These are phyloP conservation scores for Tephrocybe sp. DNA, from an alignment of 768 basidiomycete species.

Conservation along the genomic window DNA sequence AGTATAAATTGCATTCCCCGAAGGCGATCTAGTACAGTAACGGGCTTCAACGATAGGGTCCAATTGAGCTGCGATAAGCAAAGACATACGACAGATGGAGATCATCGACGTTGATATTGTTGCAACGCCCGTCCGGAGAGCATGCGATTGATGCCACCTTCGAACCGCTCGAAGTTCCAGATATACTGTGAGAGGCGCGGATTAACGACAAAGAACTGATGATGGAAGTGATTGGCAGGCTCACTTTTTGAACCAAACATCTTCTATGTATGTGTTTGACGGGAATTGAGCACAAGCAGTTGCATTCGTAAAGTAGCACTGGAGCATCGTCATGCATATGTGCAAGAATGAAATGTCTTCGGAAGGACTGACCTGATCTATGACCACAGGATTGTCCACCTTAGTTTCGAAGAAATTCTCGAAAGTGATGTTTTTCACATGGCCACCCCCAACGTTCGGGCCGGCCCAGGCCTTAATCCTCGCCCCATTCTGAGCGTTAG, in stretches of 20 bases:
- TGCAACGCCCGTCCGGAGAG: slow-evolving; percentile 53
- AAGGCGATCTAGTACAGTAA: slow-evolving; percentile 29
- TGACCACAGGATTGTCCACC: slow-evolving; percentile 58
- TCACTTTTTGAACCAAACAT: slow-evolving; percentile 54
- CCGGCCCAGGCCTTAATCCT: slow-evolving; percentile 71
- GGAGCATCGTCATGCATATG: too few relatives aligned
- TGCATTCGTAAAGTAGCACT: slow-evolving; percentile 51
- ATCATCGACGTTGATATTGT: slow-evolving; percentile 44
- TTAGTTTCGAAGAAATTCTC: slow-evolving; percentile 47
- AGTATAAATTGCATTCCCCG: slow-evolving; percentile 42
- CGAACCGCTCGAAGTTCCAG: slow-evolving; percentile 53
- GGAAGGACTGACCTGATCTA: slow-evolving; percentile 44
- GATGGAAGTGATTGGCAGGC: too few relatives aligned
- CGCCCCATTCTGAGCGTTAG: slow-evolving; percentile 62
- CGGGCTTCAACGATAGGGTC: background rate
- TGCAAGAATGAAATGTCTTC: background rate
- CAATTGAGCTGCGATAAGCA: background rate
- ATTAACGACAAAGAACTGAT: too few relatives aligned
- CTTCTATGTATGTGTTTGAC: slow-evolving; percentile 52
- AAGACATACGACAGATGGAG: slow-evolving; percentile 41
- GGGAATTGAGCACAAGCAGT: slow-evolving; percentile 51
- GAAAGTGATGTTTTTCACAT: slow-evolving; percentile 57
- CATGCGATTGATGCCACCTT: slow-evolving; percentile 55
- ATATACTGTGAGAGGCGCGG: slow-evolving; percentile 41
- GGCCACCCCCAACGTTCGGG: slow-evolving; percentile 52